phyloP scores from a whole-genome alignment of 2,329 filamentous ascomycete species.

The Periconia sp. region DNA sequence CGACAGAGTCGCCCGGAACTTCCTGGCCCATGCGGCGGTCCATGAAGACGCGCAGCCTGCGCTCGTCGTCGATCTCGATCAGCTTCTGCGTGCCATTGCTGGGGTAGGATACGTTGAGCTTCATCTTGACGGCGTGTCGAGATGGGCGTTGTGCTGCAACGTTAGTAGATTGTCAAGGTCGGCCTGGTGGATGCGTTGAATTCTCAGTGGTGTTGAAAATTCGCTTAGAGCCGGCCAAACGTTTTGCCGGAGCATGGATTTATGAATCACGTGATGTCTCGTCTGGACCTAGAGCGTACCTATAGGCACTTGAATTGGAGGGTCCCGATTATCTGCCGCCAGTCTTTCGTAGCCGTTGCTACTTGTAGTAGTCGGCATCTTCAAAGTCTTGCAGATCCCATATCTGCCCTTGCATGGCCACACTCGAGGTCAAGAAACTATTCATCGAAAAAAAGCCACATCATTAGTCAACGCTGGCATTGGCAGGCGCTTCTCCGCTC shows the following conservation, averaged over 20 bases:
- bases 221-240: conserved; percentile 6
- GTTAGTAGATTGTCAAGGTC: conserved; percentile 41
- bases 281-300: background rate
- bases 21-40: conserved; percentile 96
- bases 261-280: background rate
- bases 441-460: too few species aligned
- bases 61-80: conserved; percentile 98
- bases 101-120: conserved; percentile 85
- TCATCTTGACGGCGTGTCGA: conserved; percentile 63
- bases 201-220: too few species aligned
- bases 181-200: too few species aligned
- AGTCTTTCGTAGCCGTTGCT: too few species aligned
- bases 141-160: conserved; percentile 38
- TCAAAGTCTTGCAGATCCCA: too few species aligned
- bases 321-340: too few species aligned
- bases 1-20: conserved; percentile 91
- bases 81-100: conserved; percentile 99
- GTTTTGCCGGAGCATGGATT: conserved; percentile 4
- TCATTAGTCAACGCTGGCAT: too few species aligned
- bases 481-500: too few species aligned
- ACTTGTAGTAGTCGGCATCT: too few species aligned
- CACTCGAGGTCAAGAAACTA: too few species aligned
- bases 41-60: conserved; percentile 98
- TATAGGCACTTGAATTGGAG: too few species aligned
- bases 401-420: too few species aligned